phyloP scores from a whole-genome alignment of 1,284 basidiomycete species.

The Ustilago esculenta region DNA sequence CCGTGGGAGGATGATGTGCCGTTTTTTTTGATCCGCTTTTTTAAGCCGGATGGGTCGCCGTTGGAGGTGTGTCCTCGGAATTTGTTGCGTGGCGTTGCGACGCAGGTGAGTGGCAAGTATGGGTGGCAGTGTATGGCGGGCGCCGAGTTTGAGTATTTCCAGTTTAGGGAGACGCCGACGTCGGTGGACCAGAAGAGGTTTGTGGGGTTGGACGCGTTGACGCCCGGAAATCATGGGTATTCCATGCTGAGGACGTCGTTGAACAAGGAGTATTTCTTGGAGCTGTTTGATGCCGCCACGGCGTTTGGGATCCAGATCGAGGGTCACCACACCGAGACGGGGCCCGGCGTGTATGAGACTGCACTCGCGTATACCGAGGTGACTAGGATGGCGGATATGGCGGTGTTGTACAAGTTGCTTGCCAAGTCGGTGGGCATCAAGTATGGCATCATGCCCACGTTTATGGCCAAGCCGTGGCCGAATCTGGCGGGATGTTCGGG shows the following conservation, averaged over 20 bases:
- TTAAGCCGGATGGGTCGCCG: conserved; percentile 73
- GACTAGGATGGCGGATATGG: conserved; percentile 90
- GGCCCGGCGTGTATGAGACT: conserved; percentile 85
- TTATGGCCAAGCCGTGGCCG: conserved; percentile 97
- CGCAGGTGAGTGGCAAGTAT: conserved; percentile 63
- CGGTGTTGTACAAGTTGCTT: conserved; percentile 88
- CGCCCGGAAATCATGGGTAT: conserved; percentile 77
- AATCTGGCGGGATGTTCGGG: conserved; percentile 69
- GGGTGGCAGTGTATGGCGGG: conserved; percentile 73
- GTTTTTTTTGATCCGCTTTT: conserved; percentile 90
- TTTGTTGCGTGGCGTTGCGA: conserved; percentile 75
- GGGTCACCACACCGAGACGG: conserved; percentile 95
- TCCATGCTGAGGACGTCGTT: conserved; percentile 68
- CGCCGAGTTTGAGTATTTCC: conserved; percentile 96
- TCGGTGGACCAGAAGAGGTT: conserved; percentile 82
- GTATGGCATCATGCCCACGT: conserved; percentile 86
- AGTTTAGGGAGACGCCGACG: conserved; percentile 85
- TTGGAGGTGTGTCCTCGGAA: conserved; percentile 86
- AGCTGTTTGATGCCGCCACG: conserved; percentile 80
- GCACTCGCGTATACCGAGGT: conserved; percentile 89
- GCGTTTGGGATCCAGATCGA: conserved; percentile 86
- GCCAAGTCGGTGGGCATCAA: conserved; percentile 92
- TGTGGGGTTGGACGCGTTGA: conserved; percentile 78
- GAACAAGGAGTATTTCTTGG: conserved; percentile 89
- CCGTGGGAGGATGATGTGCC: conserved; percentile 92